These are phyloP conservation scores for Stachybotrys chlorohalonatus DNA, from an alignment of 2,329 filamentous ascomycete species.

Conservation along the genomic window DNA sequence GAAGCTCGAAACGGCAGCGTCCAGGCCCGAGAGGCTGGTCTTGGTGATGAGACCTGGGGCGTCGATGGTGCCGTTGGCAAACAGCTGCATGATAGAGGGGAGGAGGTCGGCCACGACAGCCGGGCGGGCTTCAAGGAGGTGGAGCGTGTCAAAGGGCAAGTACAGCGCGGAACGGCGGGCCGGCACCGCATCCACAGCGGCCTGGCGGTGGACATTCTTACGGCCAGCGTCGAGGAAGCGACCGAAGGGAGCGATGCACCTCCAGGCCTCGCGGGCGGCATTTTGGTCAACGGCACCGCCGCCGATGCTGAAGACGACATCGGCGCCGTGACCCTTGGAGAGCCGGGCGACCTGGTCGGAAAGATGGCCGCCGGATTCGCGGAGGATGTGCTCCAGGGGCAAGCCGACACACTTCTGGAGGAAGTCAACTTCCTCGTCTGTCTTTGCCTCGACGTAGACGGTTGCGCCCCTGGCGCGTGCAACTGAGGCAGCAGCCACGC, in stretches of 20 bases:
- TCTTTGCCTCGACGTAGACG: slow-evolving; percentile 8
- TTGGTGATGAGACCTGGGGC: background rate
- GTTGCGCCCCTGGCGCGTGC: slow-evolving; percentile 7
- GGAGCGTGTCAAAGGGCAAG: slow-evolving; percentile 13
- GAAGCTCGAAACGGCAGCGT: background rate
- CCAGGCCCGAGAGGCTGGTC: background rate
- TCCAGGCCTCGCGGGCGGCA: background rate
- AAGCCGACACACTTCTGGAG: background rate
- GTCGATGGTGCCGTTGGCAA: background rate
- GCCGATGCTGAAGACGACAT: background rate
- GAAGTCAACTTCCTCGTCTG: background rate
- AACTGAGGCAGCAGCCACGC: slow-evolving; percentile 11
- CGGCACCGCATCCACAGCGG: slow-evolving; percentile 11
- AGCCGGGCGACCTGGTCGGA: background rate
- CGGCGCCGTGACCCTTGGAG: background rate
- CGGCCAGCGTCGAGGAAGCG: slow-evolving; percentile 2
- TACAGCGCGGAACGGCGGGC: slow-evolving; percentile 14
- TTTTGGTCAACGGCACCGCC: background rate
- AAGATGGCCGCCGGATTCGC: background rate
- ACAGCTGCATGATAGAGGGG: slow-evolving; percentile 5
- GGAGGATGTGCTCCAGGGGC: background rate
- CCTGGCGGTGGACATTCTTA: slow-evolving; percentile 12
- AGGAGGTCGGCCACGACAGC: slow-evolving; percentile 7
- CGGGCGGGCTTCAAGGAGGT: slow-evolving; percentile 8
- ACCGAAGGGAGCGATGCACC: background rate